Conservation (phyloP, 345 rosid species). For the Alliaria petiolata region DNA sequence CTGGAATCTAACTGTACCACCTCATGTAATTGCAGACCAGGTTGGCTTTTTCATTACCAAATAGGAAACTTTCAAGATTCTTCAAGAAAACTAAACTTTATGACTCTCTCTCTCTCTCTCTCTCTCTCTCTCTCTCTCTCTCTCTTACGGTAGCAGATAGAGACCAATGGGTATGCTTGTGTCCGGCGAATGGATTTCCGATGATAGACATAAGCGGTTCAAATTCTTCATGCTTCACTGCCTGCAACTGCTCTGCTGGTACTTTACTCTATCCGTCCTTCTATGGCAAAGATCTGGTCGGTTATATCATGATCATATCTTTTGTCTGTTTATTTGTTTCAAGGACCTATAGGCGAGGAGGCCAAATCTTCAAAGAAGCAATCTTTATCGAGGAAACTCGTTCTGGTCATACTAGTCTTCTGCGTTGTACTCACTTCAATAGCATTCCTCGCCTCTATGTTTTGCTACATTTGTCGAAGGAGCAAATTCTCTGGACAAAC, state of each 20-base stretch:
- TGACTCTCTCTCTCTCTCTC: too few relatives aligned
- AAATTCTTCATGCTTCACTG: slow-evolving; percentile 58
- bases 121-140: too few relatives aligned
- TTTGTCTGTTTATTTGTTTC: slow-evolving; percentile 24
- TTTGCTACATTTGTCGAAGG: slow-evolving; percentile 52
- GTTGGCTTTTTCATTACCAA: slow-evolving; percentile 33
- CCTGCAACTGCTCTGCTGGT: slow-evolving; percentile 95
- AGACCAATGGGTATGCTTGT: slow-evolving; percentile 63
- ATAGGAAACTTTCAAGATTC: neutral
- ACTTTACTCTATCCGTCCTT: slow-evolving; percentile 12
- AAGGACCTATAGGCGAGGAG: slow-evolving; percentile 46
- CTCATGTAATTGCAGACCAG: slow-evolving; percentile 80
- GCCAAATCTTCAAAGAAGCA: slow-evolving; percentile 43
- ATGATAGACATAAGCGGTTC: slow-evolving; percentile 42
- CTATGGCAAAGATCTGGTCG: neutral
- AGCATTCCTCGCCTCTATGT: slow-evolving; percentile 60
- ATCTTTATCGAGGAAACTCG: slow-evolving; percentile 43
- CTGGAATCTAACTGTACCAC: slow-evolving; percentile 63
- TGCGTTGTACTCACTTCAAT: slow-evolving; percentile 64
- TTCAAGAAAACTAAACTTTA: neutral
- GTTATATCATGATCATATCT: neutral
- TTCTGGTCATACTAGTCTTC: slow-evolving; percentile 49
- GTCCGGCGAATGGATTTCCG: slow-evolving; percentile 76
- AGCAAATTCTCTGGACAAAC: slow-evolving; percentile 42
- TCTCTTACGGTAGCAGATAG: slow-evolving; percentile 35